Evolutionary conservation across 345 rosid genomes (phyloP).

Genomic region (Eucalyptus sp.): DNA sequence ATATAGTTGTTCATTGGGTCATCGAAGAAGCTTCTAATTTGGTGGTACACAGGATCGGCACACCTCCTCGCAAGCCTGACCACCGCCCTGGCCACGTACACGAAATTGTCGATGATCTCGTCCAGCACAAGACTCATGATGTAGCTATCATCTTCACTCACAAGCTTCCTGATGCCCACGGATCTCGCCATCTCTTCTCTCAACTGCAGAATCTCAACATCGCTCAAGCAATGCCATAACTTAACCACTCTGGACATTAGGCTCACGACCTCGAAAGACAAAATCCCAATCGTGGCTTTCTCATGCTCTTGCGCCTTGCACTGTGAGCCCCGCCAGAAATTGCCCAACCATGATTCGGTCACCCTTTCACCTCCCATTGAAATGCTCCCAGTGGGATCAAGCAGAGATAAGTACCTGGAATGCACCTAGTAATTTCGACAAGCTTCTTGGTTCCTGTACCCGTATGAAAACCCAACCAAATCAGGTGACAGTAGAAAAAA

Average conservation of each 20-base stretch:
- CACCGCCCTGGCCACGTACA: constrained; percentile 28
- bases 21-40: constrained; percentile 22
- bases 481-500: neutral
- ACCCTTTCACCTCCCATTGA: constrained; percentile 22
- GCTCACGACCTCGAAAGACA: neutral
- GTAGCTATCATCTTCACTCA: constrained; percentile 25
- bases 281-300: neutral
- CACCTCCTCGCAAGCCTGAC: constrained; percentile 43
- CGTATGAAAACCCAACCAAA: no score
- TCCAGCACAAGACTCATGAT: constrained; percentile 38
- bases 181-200: constrained; percentile 30
- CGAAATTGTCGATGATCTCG: constrained; percentile 36
- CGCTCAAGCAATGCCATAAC: neutral
- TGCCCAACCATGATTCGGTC: constrained; percentile 33
- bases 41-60: constrained; percentile 27
- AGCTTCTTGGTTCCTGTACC: neutral
- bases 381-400: neutral
- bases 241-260: neutral
- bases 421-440: neutral
- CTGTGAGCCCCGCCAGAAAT: constrained; percentile 16
- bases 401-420: neutral
- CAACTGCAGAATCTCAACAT: constrained; percentile 1
- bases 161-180: constrained; percentile 30
- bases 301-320: neutral
- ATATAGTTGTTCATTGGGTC: constrained; percentile 15